These are phyloP conservation scores for Galeopsis tetrahit DNA, from an alignment of 257 asterid species.

Conservation along the genomic window DNA sequence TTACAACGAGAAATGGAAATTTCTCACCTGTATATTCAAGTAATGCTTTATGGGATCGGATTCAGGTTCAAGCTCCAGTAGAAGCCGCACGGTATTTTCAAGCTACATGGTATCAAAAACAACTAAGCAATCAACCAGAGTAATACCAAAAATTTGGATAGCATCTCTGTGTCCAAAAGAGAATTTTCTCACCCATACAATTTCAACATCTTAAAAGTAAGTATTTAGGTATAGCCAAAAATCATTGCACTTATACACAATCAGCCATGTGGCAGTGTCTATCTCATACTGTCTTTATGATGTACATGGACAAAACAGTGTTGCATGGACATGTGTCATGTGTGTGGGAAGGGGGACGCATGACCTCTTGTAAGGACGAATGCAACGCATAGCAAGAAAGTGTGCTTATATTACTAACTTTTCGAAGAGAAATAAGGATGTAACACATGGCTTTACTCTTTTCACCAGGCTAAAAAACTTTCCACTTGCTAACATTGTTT, in stretches of 20 bases:
- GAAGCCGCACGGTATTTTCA: conserved; percentile 91
- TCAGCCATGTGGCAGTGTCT: neutral
- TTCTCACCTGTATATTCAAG: conserved; percentile 81
- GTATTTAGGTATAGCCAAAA: neutral
- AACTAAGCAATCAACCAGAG: conserved; percentile 32
- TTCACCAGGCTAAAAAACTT: conserved; percentile 3
- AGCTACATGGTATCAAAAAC: conserved; percentile 66
- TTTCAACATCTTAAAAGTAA: conserved; percentile 10
- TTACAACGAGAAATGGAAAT: conserved; percentile 21
- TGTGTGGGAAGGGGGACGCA: neutral
- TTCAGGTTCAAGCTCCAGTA: conserved; percentile 96
- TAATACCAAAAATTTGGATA: conserved; percentile 8
- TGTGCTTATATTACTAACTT: conserved; percentile 8
- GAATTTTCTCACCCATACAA: neutral
- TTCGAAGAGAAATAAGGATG: neutral
- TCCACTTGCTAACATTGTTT: conserved; percentile 11
- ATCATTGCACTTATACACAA: neutral
- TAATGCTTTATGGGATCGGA: conserved; percentile 97
- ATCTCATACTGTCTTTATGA: neutral
- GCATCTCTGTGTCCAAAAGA: neutral
- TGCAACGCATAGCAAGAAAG: too few species aligned
- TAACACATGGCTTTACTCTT: neutral
- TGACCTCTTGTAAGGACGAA: too few species aligned
- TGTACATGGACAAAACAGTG: neutral
- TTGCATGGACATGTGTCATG: neutral